phyloP scores from a whole-genome alignment of 148 eudicot genomes.

The Fagopyrum homotropicum region DNA sequence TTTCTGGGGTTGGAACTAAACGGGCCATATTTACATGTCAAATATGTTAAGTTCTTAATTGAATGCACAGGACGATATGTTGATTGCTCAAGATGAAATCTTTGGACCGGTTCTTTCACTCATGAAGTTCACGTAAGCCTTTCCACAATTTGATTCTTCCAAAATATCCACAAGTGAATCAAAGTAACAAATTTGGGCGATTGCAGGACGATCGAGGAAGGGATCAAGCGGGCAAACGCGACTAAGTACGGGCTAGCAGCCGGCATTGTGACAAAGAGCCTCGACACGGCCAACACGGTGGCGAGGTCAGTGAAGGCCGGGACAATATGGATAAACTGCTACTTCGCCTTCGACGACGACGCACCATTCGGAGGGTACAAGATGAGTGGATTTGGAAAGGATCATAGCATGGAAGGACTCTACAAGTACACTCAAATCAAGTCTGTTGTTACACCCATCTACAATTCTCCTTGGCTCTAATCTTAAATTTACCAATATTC shows the following conservation, averaged over 20 bases:
- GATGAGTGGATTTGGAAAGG: conserved; percentile 78
- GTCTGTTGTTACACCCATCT: conserved; percentile 51
- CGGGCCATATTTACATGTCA: too few relatives aligned
- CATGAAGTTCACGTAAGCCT: conserved; percentile 22
- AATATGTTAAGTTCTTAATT: too few relatives aligned
- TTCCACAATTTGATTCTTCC: too few relatives aligned
- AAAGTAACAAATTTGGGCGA: not conserved
- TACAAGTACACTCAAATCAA: conserved; percentile 69
- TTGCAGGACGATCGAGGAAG: conserved; percentile 56
- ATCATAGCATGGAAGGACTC: conserved; percentile 58
- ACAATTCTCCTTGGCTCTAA: conserved; percentile 17
- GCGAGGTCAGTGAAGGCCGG: conserved; percentile 65
- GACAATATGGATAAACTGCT: conserved; percentile 73
- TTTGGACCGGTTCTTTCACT: conserved; percentile 23
- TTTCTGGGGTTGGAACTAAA: too few relatives aligned
- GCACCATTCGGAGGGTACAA: conserved; percentile 80
- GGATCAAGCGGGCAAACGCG: conserved; percentile 56
- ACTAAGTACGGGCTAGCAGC: conserved; percentile 67
- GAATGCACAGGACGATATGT: conserved; percentile 24
- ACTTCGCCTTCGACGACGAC: conserved; percentile 50
- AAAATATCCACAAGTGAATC: too few relatives aligned
- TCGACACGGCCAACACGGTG: conserved; percentile 65
- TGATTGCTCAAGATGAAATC: conserved; percentile 25
- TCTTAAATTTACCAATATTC: not conserved
- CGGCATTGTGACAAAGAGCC: conserved; percentile 63